phyloP scores from a whole-genome alignment of 78 protist species.

The Monosiga brevicollis region DNA sequence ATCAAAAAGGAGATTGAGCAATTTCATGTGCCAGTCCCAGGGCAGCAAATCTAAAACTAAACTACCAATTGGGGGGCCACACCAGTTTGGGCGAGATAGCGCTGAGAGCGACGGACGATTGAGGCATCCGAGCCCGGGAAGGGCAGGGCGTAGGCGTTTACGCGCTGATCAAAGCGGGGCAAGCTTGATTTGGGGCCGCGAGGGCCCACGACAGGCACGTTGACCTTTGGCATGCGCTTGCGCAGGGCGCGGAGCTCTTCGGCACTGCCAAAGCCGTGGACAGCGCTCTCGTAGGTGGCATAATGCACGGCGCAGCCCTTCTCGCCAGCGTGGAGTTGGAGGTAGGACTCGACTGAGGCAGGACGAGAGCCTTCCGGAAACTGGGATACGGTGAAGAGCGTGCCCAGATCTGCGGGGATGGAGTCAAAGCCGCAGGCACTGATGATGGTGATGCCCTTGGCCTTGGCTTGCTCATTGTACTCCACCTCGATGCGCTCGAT shows the following conservation, averaged over 20 bases:
- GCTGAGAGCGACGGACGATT: background rate
- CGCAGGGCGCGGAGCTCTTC: background rate
- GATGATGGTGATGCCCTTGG: background rate
- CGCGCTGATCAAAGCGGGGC: background rate
- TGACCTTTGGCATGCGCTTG: background rate
- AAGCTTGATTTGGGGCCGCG: too few species aligned
- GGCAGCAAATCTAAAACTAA: background rate
- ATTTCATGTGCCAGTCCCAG: background rate
- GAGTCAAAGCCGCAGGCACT: conserved; percentile 10
- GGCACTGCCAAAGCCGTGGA: background rate
- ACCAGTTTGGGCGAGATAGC: background rate
- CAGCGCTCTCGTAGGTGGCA: background rate
- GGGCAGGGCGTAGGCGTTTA: background rate
- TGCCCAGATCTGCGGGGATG: conserved; percentile 20
- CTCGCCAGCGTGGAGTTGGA: background rate
- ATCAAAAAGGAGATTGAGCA: background rate
- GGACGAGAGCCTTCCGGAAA: background rate
- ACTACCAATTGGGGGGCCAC: background rate
- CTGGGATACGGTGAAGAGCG: background rate
- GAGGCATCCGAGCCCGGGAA: background rate
- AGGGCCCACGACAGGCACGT: background rate
- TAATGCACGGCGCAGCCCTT: background rate
- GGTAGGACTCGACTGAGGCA: background rate
- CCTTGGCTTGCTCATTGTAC: background rate
- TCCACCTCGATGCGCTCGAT: background rate